Percentiles rank a stretch among this genome's conserved stretches.
phyloP scores from a whole-genome alignment of 2,329 filamentous ascomycete genomes.

The Dothistroma septosporum region DNA sequence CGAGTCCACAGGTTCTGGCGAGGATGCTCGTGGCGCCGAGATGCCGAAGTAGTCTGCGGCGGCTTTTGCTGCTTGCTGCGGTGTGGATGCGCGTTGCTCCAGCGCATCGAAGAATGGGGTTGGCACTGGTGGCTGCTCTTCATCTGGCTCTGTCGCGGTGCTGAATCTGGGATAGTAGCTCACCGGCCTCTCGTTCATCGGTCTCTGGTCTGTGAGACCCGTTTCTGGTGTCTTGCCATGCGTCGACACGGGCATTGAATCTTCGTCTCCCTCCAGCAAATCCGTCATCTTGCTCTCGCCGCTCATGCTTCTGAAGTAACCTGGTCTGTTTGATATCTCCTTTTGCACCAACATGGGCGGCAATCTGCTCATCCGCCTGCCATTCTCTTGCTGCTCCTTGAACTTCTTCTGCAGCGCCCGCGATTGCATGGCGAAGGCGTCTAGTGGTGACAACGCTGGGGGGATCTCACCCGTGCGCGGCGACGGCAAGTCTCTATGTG shows the following conservation, averaged over 20 bases:
- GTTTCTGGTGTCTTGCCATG: slow-evolving; percentile 11
- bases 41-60: slow-evolving; percentile 43
- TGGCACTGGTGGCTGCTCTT: slow-evolving; percentile 16
- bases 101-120: slow-evolving; percentile 27
- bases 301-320: slow-evolving; percentile 76
- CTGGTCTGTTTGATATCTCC: slow-evolving; percentile 71
- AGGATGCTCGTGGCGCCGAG: slow-evolving; percentile 39
- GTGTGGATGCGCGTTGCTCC: slow-evolving; percentile 15
- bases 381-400: slow-evolving; percentile 67
- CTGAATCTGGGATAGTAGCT: slow-evolving; percentile 34
- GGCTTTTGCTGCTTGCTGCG: slow-evolving; percentile 9
- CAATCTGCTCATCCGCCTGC: slow-evolving; percentile 76
- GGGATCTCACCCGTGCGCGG: slow-evolving; percentile 60
- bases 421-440: slow-evolving; percentile 91
- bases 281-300: slow-evolving; percentile 38
- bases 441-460: slow-evolving; percentile 86
- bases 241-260: slow-evolving; percentile 35
- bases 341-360: slow-evolving; percentile 79
- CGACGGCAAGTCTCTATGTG: slow-evolving; percentile 42
- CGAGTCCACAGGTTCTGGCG: slow-evolving; percentile 45
- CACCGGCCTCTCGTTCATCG: slow-evolving; percentile 34
- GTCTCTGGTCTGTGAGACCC: slow-evolving; percentile 33
- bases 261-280: slow-evolving; percentile 36
- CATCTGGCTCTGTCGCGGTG: slow-evolving; percentile 14
- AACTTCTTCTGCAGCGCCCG: slow-evolving; percentile 82